Conservation (phyloP, 2,329 filamentous ascomycete genomes). For the Fusarium albosuccineum region DNA sequence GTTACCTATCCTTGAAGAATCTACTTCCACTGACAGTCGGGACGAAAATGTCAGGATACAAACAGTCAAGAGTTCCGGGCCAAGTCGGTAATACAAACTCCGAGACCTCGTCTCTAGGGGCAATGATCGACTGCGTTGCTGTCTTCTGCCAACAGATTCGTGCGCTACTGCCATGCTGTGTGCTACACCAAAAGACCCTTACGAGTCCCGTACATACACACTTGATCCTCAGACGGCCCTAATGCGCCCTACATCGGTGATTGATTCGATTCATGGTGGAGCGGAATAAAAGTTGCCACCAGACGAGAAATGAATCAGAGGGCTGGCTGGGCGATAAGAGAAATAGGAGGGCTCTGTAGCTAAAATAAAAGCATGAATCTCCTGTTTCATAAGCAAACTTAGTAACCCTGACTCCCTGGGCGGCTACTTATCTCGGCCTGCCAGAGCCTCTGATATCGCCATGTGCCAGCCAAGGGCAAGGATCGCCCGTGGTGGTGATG, state of each 20-base stretch:
- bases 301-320: background rate
- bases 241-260: conserved; percentile 18
- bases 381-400: conserved; percentile 27
- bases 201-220: background rate
- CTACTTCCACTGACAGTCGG: background rate
- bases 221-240: conserved; percentile 18
- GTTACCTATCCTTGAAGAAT: no score
- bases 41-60: background rate
- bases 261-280: background rate
- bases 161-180: conserved; percentile 10
- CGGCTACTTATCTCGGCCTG: conserved; percentile 20
- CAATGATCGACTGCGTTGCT: conserved; percentile 18
- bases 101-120: conserved; percentile 6
- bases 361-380: conserved; percentile 11
- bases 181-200: conserved; percentile 8
- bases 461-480: conserved; percentile 13
- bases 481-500: conserved; percentile 21
- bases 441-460: conserved; percentile 16
- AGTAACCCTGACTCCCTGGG: background rate
- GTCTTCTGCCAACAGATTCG: conserved; percentile 15
- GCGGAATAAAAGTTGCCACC: conserved; percentile 22
- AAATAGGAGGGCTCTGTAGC: conserved; percentile 10
- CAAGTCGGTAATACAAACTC: conserved; percentile 6
- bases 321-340: background rate
- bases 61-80: background rate